Evolutionary conservation across 169 alveolate genomes (phyloP), one percentile per base, ranked within the genome.

Genomic region (Eimeria tenella): DNA sequence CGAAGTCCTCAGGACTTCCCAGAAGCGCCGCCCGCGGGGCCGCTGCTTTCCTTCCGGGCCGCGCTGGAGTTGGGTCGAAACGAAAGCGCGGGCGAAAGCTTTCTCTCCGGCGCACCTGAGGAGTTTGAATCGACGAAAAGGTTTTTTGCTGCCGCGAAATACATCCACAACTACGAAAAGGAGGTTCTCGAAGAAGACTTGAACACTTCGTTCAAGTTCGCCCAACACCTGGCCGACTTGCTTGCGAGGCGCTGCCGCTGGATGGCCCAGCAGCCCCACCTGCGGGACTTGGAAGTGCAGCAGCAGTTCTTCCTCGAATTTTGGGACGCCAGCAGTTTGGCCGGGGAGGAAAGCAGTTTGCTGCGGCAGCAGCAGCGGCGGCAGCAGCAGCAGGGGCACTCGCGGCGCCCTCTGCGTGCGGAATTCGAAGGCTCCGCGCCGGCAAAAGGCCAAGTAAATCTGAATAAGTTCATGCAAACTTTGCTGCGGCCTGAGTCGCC

Each of bases 91-190:
- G 75, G 25, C 1, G 90, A 17, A 31, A 11, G 88, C n/a, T 21
- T 15, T 58, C 73, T 8, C 13, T 7, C 73, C 19, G 90, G 75
- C 10, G 58, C 19, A 25, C 2, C 42, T 31, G 42, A 31, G 42
- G 42, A 31, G 4, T 52, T 31, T 4, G 58, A 58, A 15, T 25
- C 90, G 13, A 13, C 70, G 13, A 19, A 7, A 9, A 52, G 11
- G 53, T 84, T 84, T 56, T 60, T 63, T 73, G 92, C 92, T 60
- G 92, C 81, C 31, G 92, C 92, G 8, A 63, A 56, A 13, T 62
- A 42, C 68, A 84, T 84, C 53, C 81, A 62, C 68, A 84, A 10
- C 52, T 84, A 17, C 81, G 81, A 84, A 63, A 56, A 42, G 81
- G 81, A 79, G 4, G 92, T 84, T 50, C 25, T 19, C 62, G 63